A percentile compares a stretch with the other conserved stretches of the same genome.
Evolutionary conservation across 2,329 filamentous ascomycete genomes (phyloP).

Genomic region (Thielaviopsis musarum): DNA sequence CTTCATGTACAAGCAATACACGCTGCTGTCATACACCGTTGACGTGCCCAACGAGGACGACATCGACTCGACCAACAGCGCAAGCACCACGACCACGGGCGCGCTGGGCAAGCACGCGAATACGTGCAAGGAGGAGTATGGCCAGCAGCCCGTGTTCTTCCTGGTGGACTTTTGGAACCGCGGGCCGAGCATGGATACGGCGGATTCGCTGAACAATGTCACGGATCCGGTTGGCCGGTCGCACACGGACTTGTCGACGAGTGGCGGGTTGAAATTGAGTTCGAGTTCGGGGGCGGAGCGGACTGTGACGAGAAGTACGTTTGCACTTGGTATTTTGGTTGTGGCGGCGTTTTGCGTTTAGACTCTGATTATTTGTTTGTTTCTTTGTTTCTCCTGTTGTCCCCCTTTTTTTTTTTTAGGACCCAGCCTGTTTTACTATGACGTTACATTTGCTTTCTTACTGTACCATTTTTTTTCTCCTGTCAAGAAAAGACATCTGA

Average conservation of each 20-base stretch:
- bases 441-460: not conserved
- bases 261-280: not conserved
- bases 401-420: not conserved
- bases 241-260: constrained; percentile 8
- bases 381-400: not conserved
- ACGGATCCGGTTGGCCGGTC: constrained; percentile 4
- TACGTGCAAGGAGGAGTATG: constrained; percentile 40
- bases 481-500: no score
- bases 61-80: constrained; percentile 48
- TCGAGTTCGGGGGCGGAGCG: not conserved
- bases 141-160: constrained; percentile 50
- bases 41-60: constrained; percentile 43
- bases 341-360: not conserved
- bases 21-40: constrained; percentile 37
- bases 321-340: not conserved
- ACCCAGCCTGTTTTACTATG: not conserved
- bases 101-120: constrained; percentile 35
- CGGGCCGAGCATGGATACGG: constrained; percentile 50
- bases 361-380: not conserved
- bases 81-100: constrained; percentile 35
- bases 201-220: constrained; percentile 48
- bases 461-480: not conserved
- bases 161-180: constrained; percentile 69
- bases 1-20: constrained; percentile 44
- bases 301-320: not conserved